Conservation (phyloP, 73 alveolate genomes). For the Tetrahymena thermophila region DNA sequence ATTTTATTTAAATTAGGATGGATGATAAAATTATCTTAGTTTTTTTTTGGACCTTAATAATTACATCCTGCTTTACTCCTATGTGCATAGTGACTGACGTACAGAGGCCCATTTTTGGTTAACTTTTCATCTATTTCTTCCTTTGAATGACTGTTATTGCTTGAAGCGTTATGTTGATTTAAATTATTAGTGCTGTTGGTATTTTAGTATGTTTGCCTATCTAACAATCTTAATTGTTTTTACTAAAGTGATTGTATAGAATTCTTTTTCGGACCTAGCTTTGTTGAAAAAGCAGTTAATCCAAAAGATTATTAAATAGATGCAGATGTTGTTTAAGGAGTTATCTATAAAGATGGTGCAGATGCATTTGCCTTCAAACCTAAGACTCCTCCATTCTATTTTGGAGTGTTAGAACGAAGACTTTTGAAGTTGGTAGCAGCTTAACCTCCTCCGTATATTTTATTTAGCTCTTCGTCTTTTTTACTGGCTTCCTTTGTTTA, state of each 20-base stretch:
- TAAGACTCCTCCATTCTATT: not conserved
- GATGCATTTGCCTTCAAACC: not conserved
- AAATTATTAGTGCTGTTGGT: not conserved
- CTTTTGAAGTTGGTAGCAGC: not conserved
- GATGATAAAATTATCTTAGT: slow-evolving; percentile 23
- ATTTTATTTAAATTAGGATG: not conserved
- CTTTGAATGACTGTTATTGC: not conserved
- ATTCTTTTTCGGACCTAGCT: not conserved
- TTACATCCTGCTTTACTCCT: not conserved
- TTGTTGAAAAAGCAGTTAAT: not conserved
- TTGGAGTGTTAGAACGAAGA: not conserved
- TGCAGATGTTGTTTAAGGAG: not conserved
- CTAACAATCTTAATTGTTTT: not conserved
- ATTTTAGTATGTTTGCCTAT: not conserved
- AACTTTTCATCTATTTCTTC: not conserved
- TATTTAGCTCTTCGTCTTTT: not conserved
- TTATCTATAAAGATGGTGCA: not conserved
- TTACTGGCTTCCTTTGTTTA: not conserved
- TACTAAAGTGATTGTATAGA: not conserved
- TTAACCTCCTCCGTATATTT: not conserved
- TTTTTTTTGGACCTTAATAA: slow-evolving; percentile 5
- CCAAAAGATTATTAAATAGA: not conserved
- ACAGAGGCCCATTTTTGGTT: not conserved
- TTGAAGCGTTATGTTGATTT: not conserved
- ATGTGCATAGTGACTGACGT: not conserved